Conservation (phyloP, 73 alveolate genomes). For the Diophrys sp. region DNA sequence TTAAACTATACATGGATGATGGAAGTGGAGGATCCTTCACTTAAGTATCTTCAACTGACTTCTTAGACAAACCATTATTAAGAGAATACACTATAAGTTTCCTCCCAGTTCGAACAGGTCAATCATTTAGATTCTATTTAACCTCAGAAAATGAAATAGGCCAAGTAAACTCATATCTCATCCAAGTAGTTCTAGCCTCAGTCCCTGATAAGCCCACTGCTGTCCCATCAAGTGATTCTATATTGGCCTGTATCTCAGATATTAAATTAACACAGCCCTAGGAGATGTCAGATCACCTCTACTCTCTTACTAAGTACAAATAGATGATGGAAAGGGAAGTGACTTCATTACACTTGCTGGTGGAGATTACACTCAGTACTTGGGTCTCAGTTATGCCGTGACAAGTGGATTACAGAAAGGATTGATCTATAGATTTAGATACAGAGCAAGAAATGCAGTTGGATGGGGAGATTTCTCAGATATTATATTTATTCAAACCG, state of each 20-base stretch:
- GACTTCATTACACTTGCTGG: constrained; percentile 13
- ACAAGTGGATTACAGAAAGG: constrained; percentile 20
- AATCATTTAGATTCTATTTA: constrained; percentile 47
- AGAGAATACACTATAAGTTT: constrained; percentile 17
- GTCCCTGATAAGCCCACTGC: constrained; percentile 47
- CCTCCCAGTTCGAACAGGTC: constrained; percentile 27
- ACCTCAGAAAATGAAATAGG: constrained; percentile 23
- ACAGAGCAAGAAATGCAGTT: constrained; percentile 43
- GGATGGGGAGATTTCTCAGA: constrained; percentile 56
- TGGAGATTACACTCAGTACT: constrained; percentile 2
- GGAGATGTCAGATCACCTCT: constrained; percentile 33
- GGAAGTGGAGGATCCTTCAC: constrained; percentile 29
- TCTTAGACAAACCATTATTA: constrained; percentile 23
- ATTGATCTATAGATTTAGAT: constrained; percentile 34
- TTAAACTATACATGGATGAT: constrained; percentile 45
- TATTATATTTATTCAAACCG: constrained; percentile 34
- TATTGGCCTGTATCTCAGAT: constrained; percentile 11
- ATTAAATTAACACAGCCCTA: constrained; percentile 25
- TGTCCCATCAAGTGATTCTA: constrained; percentile 25
- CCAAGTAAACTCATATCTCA: neutral
- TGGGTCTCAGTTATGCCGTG: constrained; percentile 20
- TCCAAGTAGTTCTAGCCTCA: constrained; percentile 36
- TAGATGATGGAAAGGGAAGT: constrained; percentile 64
- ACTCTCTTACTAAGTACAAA: constrained; percentile 28
- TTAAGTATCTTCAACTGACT: constrained; percentile 22